Evolutionary conservation across 208 protist genomes (phyloP), one percentile per base, ranked within the genome.

Genomic region (Wallacemonas sp.): DNA sequence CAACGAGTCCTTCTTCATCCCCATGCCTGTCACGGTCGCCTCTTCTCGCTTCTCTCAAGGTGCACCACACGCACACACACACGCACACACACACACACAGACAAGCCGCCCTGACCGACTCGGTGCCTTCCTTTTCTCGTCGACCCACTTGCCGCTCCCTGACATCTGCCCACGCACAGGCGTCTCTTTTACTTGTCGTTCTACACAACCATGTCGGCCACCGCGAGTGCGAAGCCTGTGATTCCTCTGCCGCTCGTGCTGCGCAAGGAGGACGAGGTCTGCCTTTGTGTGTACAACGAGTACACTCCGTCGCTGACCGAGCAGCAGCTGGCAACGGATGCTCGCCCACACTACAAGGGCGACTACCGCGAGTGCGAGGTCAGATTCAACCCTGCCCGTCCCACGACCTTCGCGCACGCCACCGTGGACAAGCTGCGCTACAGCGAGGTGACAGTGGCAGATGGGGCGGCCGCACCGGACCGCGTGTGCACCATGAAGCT

Each of bases 311-410:
- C 61, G 21, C 45, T 90, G 26, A 79, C 63, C 19, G 89, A 94
- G 63, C 59, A 85, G 37, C 46, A 54, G 46, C 9, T 54, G 10
- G 33, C 24, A 10, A 64, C 55, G 24, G 41, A 33, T 15, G 66
- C 75, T 34, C 10, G 8, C 30, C 21, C 68, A 29, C 17, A 36
- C 33, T 92, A 83, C 75, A 66, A 45, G 3, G 89, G 89, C 13
- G 89, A 94, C 76, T 94, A 92, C 64, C 73, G 83, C 21, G 89
- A 92, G 66, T 92, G 85, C 63, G 85, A 91, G 68, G 72, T 94
- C 19, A 68, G 53, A 42, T 89, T 92, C 61, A 81, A 92, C 68
- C 85, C 89, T 0, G 69, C 60, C 5, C 46, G 64, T 3, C 57
- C 67, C n/a, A 75, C 59, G 4, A 63, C 52, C 44, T 94, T 92